These are phyloP conservation scores for Myrica gale DNA, from an alignment of 306 rosid species.

Conservation along the genomic window DNA sequence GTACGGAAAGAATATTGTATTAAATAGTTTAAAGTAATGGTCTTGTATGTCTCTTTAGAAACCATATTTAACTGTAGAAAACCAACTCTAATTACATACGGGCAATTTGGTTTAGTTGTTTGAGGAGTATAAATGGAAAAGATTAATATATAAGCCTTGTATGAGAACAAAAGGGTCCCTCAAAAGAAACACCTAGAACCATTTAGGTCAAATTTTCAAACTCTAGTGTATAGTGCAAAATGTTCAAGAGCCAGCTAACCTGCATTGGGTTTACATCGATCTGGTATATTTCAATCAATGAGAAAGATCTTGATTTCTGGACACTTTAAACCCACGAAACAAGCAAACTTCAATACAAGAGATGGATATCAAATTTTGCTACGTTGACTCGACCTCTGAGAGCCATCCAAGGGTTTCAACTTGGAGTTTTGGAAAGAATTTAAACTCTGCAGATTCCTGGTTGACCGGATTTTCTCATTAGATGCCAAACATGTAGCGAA, in stretches of 20 bases:
- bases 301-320: not conserved
- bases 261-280: not conserved
- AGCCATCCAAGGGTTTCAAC: not conserved
- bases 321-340: not conserved
- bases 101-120: not conserved
- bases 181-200: constrained; percentile 24
- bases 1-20: not conserved
- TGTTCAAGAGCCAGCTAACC: not conserved
- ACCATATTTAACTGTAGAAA: not conserved
- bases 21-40: constrained; percentile 12
- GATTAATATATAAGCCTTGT: not conserved
- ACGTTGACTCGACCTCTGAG: not conserved
- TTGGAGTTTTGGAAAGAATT: not conserved
- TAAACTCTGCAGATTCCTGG: not conserved
- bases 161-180: not conserved
- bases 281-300: not conserved
- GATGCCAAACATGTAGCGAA: not conserved
- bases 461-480: not conserved
- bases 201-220: constrained; percentile 14
- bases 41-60: not conserved
- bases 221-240: not conserved
- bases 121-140: not conserved
- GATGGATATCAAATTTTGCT: not conserved
- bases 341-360: not conserved
- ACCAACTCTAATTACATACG: not conserved